These are phyloP conservation scores for Cyberlindnera mycetangii DNA, from an alignment of 805 yeast genomes.

Conservation along the genomic window DNA sequence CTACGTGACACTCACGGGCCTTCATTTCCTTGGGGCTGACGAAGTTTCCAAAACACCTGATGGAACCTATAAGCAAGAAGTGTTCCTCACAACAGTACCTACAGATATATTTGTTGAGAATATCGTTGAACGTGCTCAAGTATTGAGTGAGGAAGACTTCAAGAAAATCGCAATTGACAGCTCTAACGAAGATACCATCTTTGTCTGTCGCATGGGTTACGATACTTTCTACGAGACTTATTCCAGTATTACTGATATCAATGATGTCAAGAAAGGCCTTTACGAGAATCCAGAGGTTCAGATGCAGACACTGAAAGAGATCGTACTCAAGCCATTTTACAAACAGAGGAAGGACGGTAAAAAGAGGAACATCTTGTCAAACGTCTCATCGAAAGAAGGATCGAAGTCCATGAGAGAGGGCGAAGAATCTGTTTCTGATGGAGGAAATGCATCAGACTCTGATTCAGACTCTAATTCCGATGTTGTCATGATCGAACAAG, in stretches of 20 bases:
- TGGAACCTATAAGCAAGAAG: constrained; percentile 38
- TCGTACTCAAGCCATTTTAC: constrained; percentile 13
- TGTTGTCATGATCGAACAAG: neutral
- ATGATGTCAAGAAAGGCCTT: constrained; percentile 21
- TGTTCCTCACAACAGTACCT: constrained; percentile 51
- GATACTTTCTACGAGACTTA: constrained; percentile 31
- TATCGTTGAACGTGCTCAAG: constrained; percentile 42
- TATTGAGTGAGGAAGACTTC: constrained; percentile 39
- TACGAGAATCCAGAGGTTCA: constrained; percentile 26
- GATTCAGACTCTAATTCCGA: neutral
- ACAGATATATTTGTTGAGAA: constrained; percentile 42
- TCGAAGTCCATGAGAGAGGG: no score
- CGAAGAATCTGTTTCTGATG: constrained; percentile 2
- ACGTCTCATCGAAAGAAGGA: no score
- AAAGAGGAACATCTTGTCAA: neutral
- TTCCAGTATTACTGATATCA: constrained; percentile 25
- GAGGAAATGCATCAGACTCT: neutral
- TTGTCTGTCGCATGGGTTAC: constrained; percentile 32
- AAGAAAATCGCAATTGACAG: constrained; percentile 34
- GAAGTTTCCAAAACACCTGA: constrained; percentile 37
- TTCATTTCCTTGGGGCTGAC: constrained; percentile 42
- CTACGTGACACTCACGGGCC: constrained; percentile 45
- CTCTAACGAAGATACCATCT: constrained; percentile 31
- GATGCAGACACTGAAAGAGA: constrained; percentile 26
- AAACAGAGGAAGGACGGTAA: constrained; percentile 4